phyloP scores from a whole-genome alignment of 2,329 filamentous ascomycete genomes.

The Zelopaecilomyces penicillatus region DNA sequence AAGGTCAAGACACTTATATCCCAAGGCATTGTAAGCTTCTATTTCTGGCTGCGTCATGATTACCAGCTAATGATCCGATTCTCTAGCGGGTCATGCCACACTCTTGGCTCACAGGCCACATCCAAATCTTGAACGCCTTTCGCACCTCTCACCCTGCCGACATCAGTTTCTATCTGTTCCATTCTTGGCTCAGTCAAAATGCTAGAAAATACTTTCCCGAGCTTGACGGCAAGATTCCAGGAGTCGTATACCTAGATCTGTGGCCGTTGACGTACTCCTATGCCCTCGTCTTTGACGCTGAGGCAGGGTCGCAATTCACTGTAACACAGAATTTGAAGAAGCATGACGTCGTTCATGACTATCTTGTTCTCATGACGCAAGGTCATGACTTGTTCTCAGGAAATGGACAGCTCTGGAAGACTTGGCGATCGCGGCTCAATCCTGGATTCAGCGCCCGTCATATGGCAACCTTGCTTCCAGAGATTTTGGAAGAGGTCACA shows the following conservation, averaged over 20 bases:
- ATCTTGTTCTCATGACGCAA: background rate
- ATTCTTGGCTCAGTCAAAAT: too few relatives aligned
- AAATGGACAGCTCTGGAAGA: background rate
- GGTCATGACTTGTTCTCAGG: background rate
- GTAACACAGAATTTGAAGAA: background rate
- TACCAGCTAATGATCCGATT: too few relatives aligned
- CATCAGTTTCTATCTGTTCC: too few relatives aligned
- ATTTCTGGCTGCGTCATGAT: too few relatives aligned
- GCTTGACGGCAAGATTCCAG: too few relatives aligned
- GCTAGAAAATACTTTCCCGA: too few relatives aligned
- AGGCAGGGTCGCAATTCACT: background rate
- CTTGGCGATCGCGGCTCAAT: conserved; percentile 22
- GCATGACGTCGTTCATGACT: background rate
- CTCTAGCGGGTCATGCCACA: too few relatives aligned
- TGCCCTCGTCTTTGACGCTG: background rate
- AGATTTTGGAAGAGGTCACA: background rate
- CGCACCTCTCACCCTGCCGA: too few relatives aligned
- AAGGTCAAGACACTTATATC: too few relatives aligned
- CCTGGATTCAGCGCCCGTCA: conserved; percentile 3
- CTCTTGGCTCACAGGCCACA: too few relatives aligned
- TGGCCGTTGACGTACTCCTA: background rate
- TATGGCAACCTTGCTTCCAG: conserved; percentile 1
- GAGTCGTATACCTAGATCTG: background rate
- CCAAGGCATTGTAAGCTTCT: too few relatives aligned
- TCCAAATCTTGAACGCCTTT: too few relatives aligned